Evolutionary conservation across 768 basidiomycete species (phyloP).

Genomic region (Mycena latifolia): DNA sequence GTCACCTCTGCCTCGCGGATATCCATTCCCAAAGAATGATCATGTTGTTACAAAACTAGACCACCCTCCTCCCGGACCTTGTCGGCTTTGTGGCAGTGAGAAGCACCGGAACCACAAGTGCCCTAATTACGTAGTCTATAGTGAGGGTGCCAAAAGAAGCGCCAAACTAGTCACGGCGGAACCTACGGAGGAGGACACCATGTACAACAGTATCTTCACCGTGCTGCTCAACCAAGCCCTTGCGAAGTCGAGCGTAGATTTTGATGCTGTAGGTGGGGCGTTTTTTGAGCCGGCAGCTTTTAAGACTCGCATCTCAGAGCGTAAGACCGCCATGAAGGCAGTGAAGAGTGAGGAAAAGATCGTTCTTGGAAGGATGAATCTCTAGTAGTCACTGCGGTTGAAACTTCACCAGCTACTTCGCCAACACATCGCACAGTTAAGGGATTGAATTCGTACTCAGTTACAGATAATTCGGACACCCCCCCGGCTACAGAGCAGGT

Average conservation of each 20-base stretch:
- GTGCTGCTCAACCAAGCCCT: constrained; percentile 10
- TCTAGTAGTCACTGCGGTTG: no score
- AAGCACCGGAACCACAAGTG: constrained; percentile 24
- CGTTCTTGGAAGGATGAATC: no score
- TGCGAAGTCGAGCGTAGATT: background rate
- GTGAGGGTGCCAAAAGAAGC: background rate
- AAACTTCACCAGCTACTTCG: no score
- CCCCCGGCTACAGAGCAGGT: no score
- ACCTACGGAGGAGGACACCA: constrained; percentile 10
- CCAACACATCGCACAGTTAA: no score
- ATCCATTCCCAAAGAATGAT: constrained; percentile 18
- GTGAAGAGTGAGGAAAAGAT: no score
- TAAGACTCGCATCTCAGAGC: background rate
- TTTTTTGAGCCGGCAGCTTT: constrained; percentile 15
- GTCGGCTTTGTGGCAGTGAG: constrained; percentile 13
- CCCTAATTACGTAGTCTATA: constrained; percentile 15
- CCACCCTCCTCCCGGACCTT: constrained; percentile 1
- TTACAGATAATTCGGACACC: no score
- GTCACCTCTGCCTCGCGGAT: background rate
- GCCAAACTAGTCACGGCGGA: background rate
- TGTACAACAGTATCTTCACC: constrained; percentile 12
- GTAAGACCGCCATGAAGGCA: constrained; percentile 14
- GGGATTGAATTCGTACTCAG: no score
- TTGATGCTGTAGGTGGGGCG: background rate
- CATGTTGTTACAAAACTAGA: constrained; percentile 5